Conservation (phyloP, 1,284 basidiomycete species). For the Mycosarcoma maydis region DNA sequence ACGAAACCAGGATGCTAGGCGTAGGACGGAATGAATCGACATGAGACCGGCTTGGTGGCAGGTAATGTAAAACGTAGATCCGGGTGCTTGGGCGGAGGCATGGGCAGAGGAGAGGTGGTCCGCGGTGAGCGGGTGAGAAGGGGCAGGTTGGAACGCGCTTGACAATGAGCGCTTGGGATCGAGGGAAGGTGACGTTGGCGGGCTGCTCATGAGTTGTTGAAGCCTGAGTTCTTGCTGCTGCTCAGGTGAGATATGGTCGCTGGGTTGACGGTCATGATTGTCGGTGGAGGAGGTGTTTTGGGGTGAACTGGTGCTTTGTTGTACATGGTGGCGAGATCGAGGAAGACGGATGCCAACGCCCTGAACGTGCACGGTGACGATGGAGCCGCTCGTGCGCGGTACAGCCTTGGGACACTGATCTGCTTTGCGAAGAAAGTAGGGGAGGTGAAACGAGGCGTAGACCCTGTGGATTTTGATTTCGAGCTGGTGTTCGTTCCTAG, state of each 20-base stretch:
- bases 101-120: background rate
- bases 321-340: constrained; percentile 8
- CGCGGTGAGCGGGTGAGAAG: background rate
- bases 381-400: constrained; percentile 21
- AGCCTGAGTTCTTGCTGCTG: constrained; percentile 37
- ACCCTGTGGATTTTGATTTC: constrained; percentile 47
- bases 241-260: constrained; percentile 13
- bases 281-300: background rate
- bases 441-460: constrained; percentile 43
- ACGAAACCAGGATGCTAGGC: constrained; percentile 20
- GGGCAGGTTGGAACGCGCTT: background rate
- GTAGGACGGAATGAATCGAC: constrained; percentile 28
- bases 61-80: constrained; percentile 14
- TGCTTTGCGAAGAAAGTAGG: constrained; percentile 23
- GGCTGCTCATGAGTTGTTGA: constrained; percentile 41
- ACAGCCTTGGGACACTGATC: constrained; percentile 13
- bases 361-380: constrained; percentile 53
- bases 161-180: constrained; percentile 7
- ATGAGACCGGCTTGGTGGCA: constrained; percentile 31
- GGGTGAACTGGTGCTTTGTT: background rate
- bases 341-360: constrained; percentile 54
- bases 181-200: constrained; percentile 20
- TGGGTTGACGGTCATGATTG: background rate
- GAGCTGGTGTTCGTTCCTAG: constrained; percentile 29
- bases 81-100: background rate